Percentiles rank a stretch among this genome's conserved stretches.
phyloP scores from a whole-genome alignment of 805 yeast species.

The Metschnikowia santaceciliae region DNA sequence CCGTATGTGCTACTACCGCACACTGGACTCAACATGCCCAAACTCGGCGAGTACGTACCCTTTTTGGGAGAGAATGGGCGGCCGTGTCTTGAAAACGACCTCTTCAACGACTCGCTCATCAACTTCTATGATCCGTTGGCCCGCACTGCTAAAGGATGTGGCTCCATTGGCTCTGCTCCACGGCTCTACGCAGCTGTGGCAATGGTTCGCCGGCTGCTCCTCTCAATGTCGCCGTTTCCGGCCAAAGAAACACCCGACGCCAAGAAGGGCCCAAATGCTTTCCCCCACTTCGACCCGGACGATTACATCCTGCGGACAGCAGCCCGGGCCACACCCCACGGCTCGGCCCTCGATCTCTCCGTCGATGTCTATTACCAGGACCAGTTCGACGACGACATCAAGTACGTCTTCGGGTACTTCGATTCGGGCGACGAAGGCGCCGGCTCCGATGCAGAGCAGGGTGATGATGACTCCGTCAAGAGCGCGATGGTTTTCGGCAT shows the following conservation, averaged over 20 bases:
- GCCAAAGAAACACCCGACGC: neutral
- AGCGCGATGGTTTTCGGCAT: slow-evolving; percentile 12
- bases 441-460: slow-evolving; percentile 4
- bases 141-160: slow-evolving; percentile 51
- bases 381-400: slow-evolving; percentile 63
- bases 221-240: slow-evolving; percentile 13
- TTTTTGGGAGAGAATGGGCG: slow-evolving; percentile 1
- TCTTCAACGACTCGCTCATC: slow-evolving; percentile 53
- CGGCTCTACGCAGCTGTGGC: slow-evolving; percentile 56
- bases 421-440: slow-evolving; percentile 32
- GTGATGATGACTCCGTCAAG: slow-evolving; percentile 6
- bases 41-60: neutral
- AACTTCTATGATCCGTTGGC: slow-evolving; percentile 67
- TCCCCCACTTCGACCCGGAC: slow-evolving; percentile 14
- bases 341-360: slow-evolving; percentile 36
- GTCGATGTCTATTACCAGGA: slow-evolving; percentile 58
- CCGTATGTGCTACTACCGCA: no score
- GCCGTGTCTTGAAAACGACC: slow-evolving; percentile 43
- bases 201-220: slow-evolving; percentile 27
- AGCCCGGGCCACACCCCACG: slow-evolving; percentile 8
- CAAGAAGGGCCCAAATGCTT: neutral
- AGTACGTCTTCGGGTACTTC: slow-evolving; percentile 52
- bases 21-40: neutral
- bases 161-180: slow-evolving; percentile 56
- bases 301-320: slow-evolving; percentile 8